Evolutionary conservation across 2,329 filamentous ascomycete genomes (phyloP).

Genomic region (Aspergillus brasiliensis): DNA sequence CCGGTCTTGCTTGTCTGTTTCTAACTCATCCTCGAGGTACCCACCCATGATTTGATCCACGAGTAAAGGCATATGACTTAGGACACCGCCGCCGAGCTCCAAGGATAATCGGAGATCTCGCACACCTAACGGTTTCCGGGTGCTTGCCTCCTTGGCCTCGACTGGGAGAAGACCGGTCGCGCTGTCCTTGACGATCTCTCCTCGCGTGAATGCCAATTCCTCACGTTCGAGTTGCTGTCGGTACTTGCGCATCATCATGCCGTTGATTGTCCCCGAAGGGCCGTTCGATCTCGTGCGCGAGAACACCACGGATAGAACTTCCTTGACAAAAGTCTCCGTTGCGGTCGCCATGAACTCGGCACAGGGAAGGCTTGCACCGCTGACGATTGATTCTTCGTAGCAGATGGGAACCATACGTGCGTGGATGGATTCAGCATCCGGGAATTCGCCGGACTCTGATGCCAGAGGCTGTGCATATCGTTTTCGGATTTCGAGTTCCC

Average conservation of each 20-base stretch:
- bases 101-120: slow-evolving; percentile 76
- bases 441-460: slow-evolving; percentile 65
- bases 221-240: slow-evolving; percentile 73
- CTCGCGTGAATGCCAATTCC: slow-evolving; percentile 71
- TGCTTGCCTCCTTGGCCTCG: slow-evolving; percentile 74
- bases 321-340: slow-evolving; percentile 65
- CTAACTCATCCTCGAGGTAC: slow-evolving; percentile 75
- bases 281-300: slow-evolving; percentile 59
- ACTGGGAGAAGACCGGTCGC: slow-evolving; percentile 73
- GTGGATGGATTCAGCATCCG: slow-evolving; percentile 58
- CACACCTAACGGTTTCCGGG: slow-evolving; percentile 72
- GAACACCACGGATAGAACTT: slow-evolving; percentile 58
- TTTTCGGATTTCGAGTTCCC: slow-evolving; percentile 67
- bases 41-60: slow-evolving; percentile 69
- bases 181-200: slow-evolving; percentile 73
- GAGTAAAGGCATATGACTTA: slow-evolving; percentile 76
- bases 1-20: slow-evolving; percentile 48
- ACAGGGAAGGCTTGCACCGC: slow-evolving; percentile 55
- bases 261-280: slow-evolving; percentile 64
- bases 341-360: slow-evolving; percentile 64
- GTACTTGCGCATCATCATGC: slow-evolving; percentile 80
- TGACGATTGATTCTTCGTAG: slow-evolving; percentile 63
- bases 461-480: slow-evolving; percentile 64
- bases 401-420: slow-evolving; percentile 66
- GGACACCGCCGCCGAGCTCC: slow-evolving; percentile 72